Percentiles rank a stretch among this genome's conserved stretches.
Conservation (phyloP, 768 basidiomycete genomes). For the Russula dissimulans region DNA sequence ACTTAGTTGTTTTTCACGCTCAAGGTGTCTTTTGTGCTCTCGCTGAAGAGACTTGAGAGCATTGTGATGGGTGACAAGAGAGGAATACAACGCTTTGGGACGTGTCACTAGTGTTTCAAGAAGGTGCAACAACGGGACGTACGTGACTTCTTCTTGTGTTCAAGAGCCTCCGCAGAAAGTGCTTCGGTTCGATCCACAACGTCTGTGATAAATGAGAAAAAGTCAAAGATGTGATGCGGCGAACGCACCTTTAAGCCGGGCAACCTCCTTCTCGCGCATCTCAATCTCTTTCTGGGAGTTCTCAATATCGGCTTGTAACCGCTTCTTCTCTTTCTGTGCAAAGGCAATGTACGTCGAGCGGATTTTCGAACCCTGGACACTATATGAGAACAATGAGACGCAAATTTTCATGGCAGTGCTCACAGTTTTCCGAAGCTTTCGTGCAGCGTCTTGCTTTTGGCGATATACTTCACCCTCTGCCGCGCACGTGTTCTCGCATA, state of each 20-base stretch:
- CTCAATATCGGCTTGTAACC: constrained; percentile 58
- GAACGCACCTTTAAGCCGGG: constrained; percentile 54
- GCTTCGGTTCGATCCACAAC: constrained; percentile 72
- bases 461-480: constrained; percentile 65
- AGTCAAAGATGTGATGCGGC: not conserved
- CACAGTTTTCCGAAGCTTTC: constrained; percentile 74
- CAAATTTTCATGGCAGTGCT: constrained; percentile 20
- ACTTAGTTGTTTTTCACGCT: constrained; percentile 68
- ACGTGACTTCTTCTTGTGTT: constrained; percentile 84
- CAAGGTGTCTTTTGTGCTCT: constrained; percentile 61
- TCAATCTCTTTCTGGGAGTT: constrained; percentile 49
- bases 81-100: constrained; percentile 64
- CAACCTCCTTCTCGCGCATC: constrained; percentile 59
- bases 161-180: constrained; percentile 68
- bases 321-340: constrained; percentile 83
- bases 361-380: constrained; percentile 75
- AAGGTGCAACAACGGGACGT: constrained; percentile 25
- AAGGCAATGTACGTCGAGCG: constrained; percentile 79
- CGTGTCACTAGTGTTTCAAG: not conserved
- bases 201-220: constrained; percentile 38
- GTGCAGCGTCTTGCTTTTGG: constrained; percentile 60
- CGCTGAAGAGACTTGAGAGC: constrained; percentile 71
- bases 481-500: constrained; percentile 71
- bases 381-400: not conserved
- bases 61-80: constrained; percentile 60